Evolutionary conservation across 208 protist species (phyloP), one percentile per base, ranked within the genome.

Genomic region (Phytomonas francai): DNA sequence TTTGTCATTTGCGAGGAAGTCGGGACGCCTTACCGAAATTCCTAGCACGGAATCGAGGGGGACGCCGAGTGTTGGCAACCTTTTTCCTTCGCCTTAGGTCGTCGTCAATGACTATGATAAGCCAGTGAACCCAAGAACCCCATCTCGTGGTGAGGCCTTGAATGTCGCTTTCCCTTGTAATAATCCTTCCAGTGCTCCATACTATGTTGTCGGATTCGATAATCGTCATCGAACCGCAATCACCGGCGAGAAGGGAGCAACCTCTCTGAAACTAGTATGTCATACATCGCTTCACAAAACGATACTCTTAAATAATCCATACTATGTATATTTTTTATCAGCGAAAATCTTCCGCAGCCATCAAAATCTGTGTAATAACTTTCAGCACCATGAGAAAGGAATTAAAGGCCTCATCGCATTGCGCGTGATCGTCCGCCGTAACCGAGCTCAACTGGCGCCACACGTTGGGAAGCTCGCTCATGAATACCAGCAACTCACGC

Each of bases 311-410:
- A 49, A 49, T 49, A 19, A 22, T 49, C 6, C 16, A 49, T 19
- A n/a, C 45, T 56, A 33, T 61, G n/a, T 61, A 19, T 14, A 29
- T 61, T 33, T 1, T 19, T 16, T 32, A 34, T 71, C 59, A 81
- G 25, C 72, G 66, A 34, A 82, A 84, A 69, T 92, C 85, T 27
- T 89, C 83, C 3, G 86, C 79, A 9, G 86, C 87, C 79, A 92
- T 90, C 39, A 88, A 69, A n/a, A 91, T 62, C 64, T 92, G 86
- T 58, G 85, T 79, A 67, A 92, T 71, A 14, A 79, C 68, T 67
- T 88, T 91, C 14, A 95, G 70, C 9, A 72, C 79, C 69, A 91
- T 67, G 58, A 81, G 64, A 63, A 95, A 64, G 67, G 84, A 77
- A 8, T 59, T 67, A 54, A 95, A 76, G 14, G 80, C 65, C 45